Conservation (phyloP, 2,329 filamentous ascomycete species). For the Colletotrichum sp. region DNA sequence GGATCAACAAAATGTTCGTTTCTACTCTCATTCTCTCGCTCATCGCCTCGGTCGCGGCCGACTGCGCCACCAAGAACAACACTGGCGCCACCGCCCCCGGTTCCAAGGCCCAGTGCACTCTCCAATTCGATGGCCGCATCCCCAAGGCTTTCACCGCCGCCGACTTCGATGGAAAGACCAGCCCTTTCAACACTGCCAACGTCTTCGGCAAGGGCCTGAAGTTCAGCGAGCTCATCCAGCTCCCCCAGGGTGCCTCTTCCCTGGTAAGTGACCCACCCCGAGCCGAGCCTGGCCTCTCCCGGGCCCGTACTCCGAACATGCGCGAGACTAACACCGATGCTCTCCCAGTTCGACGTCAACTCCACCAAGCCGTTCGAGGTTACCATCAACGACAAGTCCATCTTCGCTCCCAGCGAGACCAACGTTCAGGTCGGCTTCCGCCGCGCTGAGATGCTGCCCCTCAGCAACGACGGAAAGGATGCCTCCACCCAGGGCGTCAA, state of each 20-base stretch:
- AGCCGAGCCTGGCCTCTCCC: background rate
- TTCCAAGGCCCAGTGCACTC: constrained; percentile 33
- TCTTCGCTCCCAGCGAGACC: constrained; percentile 57
- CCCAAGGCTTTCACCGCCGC: constrained; percentile 39
- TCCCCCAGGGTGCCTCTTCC: constrained; percentile 45
- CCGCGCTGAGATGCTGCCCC: constrained; percentile 60
- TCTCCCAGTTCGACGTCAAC: constrained; percentile 44
- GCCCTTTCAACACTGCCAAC: constrained; percentile 55
- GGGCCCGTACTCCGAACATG: constrained; percentile 5
- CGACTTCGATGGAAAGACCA: constrained; percentile 48
- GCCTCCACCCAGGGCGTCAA: constrained; percentile 59
- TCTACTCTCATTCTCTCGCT: constrained; percentile 16
- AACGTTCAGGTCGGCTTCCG: constrained; percentile 64
- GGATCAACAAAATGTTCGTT: constrained; percentile 14
- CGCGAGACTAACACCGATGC: background rate
- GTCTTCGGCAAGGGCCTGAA: constrained; percentile 58
- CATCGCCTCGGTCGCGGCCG: constrained; percentile 8
- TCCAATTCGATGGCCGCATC: constrained; percentile 54
- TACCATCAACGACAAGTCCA: constrained; percentile 62
- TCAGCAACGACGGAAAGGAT: constrained; percentile 55
- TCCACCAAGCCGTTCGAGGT: constrained; percentile 53
- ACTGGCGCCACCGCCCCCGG: background rate
- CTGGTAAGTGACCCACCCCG: constrained; percentile 35
- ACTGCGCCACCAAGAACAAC: constrained; percentile 7
- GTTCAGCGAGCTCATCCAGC: constrained; percentile 55